Evolutionary conservation across 1,139 yeast genomes (phyloP).

Genomic region (Lipomyces yarrowii): DNA sequence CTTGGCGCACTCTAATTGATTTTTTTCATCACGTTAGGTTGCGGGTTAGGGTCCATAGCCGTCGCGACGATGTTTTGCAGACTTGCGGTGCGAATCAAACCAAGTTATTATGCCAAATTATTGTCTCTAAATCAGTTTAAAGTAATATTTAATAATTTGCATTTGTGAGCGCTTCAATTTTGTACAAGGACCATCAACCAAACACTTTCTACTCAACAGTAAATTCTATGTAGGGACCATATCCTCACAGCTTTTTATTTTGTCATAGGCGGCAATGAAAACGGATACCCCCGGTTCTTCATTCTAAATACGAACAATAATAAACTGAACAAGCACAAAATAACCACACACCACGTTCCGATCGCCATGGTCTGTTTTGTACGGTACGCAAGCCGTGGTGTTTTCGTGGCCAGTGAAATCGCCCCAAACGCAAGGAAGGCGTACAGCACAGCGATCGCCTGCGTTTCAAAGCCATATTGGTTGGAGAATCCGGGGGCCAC

Average conservation of each 20-base stretch:
- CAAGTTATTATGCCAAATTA: not conserved
- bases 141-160: not conserved
- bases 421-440: constrained; percentile 47
- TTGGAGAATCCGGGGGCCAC: constrained; percentile 68
- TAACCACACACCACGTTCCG: constrained; percentile 45
- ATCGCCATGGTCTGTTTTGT: constrained; percentile 53
- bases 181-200: not conserved
- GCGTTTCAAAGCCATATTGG: constrained; percentile 86
- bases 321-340: constrained; percentile 54
- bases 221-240: too few relatives aligned
- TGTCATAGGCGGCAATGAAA: constrained; percentile 42
- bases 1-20: too few relatives aligned
- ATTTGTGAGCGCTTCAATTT: not conserved
- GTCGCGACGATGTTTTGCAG: too few relatives aligned
- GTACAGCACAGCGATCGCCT: constrained; percentile 62
- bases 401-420: constrained; percentile 53
- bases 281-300: constrained; percentile 63
- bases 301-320: constrained; percentile 55
- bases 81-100: too few relatives aligned
- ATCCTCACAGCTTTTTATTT: not conserved
- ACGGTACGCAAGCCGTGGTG: constrained; percentile 51
- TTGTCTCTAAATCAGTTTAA: not conserved
- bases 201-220: not conserved
- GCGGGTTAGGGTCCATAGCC: not conserved
- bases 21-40: not conserved